Conservation (phyloP, 1,284 basidiomycete species). For the Trichosporon ovoides region DNA sequence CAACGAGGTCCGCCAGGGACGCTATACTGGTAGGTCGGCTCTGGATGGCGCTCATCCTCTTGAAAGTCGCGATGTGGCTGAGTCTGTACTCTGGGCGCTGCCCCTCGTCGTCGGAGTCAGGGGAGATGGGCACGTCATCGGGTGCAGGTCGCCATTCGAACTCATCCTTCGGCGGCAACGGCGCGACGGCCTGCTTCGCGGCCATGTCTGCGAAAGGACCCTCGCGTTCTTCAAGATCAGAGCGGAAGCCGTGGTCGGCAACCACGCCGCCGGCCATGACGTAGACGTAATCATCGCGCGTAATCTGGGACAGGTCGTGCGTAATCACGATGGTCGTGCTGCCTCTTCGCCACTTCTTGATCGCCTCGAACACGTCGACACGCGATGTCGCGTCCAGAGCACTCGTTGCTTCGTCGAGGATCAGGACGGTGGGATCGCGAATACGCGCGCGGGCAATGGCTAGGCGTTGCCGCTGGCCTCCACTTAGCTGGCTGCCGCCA, state of each 20-base stretch:
- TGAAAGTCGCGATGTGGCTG: not conserved
- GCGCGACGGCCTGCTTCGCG: conserved; percentile 42
- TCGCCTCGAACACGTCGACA: conserved; percentile 78
- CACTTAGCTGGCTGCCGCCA: conserved; percentile 72
- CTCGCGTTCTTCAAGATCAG: conserved; percentile 49
- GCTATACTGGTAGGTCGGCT: too few species aligned
- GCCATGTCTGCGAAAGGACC: conserved; percentile 50
- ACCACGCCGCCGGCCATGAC: conserved; percentile 76
- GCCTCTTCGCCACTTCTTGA: conserved; percentile 74
- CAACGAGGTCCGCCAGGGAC: too few species aligned
- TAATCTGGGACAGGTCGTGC: conserved; percentile 85
- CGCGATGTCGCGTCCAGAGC: conserved; percentile 87
- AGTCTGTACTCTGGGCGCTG: too few species aligned
- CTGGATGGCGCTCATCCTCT: not conserved
- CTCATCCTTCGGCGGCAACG: conserved; percentile 37
- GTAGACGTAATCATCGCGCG: conserved; percentile 76
- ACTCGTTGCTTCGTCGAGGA: conserved; percentile 94
- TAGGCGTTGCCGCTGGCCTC: conserved; percentile 88
- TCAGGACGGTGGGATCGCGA: conserved; percentile 79
- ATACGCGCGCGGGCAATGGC: conserved; percentile 84
- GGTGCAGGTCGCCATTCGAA: conserved; percentile 26
- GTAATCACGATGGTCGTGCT: conserved; percentile 94
- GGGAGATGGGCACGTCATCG: conserved; percentile 10
- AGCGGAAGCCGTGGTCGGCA: conserved; percentile 82
- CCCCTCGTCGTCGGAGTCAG: not conserved